phyloP scores from a whole-genome alignment of 371 early-diverging fungal genomes.

The Rhizomucor miehei region DNA sequence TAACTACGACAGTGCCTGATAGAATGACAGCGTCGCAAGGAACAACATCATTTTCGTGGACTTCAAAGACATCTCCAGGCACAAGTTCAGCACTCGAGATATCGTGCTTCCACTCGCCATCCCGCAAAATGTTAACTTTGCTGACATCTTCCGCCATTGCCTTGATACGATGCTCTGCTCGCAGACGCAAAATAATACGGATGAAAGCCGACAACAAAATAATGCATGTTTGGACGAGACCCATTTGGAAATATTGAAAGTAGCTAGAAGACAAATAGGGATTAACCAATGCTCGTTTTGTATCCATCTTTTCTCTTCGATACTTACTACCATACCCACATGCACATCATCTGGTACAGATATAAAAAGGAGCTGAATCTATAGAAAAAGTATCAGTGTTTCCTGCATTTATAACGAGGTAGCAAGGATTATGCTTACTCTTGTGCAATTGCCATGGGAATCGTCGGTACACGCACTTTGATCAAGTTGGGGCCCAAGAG shows the following conservation, averaged over 20 bases:
- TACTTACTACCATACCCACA: conserved; percentile 67
- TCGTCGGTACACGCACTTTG: conserved; percentile 50
- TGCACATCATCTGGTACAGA: conserved; percentile 70
- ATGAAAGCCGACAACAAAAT: conserved; percentile 63
- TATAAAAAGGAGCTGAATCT: conserved; percentile 66
- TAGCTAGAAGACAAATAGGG: conserved; percentile 25
- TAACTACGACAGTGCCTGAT: conserved; percentile 68
- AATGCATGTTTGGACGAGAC: conserved; percentile 63
- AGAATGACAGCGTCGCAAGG: conserved; percentile 70
- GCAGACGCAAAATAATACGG: conserved; percentile 55
- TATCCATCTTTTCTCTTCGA: background rate
- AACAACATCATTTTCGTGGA: conserved; percentile 28
- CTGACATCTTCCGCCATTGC: conserved; percentile 56
- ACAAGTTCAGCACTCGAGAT: conserved; percentile 53
- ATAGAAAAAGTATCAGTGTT: too few relatives aligned
- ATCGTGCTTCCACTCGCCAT: conserved; percentile 50
- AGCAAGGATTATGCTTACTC: too few relatives aligned
- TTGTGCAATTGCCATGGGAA: conserved; percentile 47
- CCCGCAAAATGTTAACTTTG: conserved; percentile 46
- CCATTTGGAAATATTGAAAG: conserved; percentile 70
- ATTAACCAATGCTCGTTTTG: background rate
- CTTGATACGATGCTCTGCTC: conserved; percentile 60
- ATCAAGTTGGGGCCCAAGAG: conserved; percentile 69
- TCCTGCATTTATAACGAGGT: too few relatives aligned
- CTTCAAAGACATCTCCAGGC: conserved; percentile 62